Evolutionary conservation across 2,329 filamentous ascomycete species (phyloP).

Genomic region (Monilinia aucupariae): DNA sequence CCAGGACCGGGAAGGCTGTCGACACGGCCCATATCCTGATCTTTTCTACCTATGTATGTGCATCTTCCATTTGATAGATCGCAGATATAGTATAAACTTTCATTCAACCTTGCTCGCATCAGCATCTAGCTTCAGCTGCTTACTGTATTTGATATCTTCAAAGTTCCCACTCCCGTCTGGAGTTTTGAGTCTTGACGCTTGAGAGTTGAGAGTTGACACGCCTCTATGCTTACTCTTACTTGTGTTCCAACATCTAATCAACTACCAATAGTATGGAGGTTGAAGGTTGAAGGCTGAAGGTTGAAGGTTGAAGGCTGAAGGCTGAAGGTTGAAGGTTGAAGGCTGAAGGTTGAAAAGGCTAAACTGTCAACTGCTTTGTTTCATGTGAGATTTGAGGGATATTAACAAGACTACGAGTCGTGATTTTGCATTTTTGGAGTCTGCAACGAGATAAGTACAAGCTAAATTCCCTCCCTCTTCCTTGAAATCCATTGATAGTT

Average conservation of each 20-base stretch:
- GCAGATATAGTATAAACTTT: background rate
- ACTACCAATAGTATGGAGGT: too few species aligned
- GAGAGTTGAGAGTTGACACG: too few species aligned
- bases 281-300: too few species aligned
- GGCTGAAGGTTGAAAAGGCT: background rate
- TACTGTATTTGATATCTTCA: too few species aligned
- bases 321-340: too few species aligned
- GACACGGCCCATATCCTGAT: slow-evolving; percentile 1
- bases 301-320: too few species aligned
- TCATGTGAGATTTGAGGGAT: background rate
- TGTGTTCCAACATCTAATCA: too few species aligned
- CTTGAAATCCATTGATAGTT: background rate
- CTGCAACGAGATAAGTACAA: background rate
- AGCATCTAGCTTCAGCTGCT: background rate
- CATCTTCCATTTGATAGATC: background rate
- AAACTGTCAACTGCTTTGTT: background rate
- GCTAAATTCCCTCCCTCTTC: background rate
- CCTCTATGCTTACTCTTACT: too few species aligned
- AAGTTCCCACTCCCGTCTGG: too few species aligned
- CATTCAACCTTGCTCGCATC: background rate
- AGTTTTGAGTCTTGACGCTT: too few species aligned
- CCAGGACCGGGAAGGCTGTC: background rate
- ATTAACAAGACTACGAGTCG: background rate
- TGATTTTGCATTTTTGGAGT: too few species aligned
- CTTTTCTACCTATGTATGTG: background rate